A percentile compares a stretch with the other conserved stretches of the same genome.
Evolutionary conservation across 352 stramenopile genomes (phyloP).

Genomic region (Pythium pectinolyticum): DNA sequence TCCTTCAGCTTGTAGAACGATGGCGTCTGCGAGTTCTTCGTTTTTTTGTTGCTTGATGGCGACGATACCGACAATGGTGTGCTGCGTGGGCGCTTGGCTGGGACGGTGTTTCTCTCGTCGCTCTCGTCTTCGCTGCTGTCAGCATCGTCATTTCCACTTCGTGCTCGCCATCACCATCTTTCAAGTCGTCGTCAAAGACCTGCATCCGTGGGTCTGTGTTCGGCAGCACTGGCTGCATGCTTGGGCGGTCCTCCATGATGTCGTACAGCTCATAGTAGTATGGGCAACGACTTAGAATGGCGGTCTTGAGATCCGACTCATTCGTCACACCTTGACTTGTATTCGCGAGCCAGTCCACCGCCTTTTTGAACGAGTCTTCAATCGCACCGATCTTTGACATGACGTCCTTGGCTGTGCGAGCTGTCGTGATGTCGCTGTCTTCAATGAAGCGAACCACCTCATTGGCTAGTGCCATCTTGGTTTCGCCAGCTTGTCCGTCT

Average conservation of each 20-base stretch:
- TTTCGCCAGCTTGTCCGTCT: constrained; percentile 18
- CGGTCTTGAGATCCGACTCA: constrained; percentile 7
- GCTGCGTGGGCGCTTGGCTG: background rate
- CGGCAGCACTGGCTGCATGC: background rate
- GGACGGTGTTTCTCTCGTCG: background rate
- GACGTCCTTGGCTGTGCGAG: constrained; percentile 20
- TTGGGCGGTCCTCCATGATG: constrained; percentile 18
- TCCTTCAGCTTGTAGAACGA: constrained; percentile 12
- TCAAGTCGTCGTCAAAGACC: background rate
- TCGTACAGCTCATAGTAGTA: constrained; percentile 23
- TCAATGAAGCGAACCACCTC: constrained; percentile 17
- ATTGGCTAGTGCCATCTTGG: constrained; percentile 15
- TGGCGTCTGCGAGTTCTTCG: background rate
- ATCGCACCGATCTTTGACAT: constrained; percentile 20
- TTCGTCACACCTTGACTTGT: constrained; percentile 26
- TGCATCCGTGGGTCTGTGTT: constrained; percentile 1
- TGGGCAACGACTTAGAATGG: constrained; percentile 14
- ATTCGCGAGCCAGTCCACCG: constrained; percentile 21
- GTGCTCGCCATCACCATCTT: background rate
- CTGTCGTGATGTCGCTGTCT: constrained; percentile 12
- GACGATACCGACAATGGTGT: background rate
- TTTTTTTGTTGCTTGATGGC: background rate
- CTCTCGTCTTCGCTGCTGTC: background rate
- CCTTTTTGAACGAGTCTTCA: constrained; percentile 15
- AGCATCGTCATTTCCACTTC: constrained; percentile 1